These are phyloP conservation scores for Pythium insidiosum DNA, from an alignment of 352 stramenopile genomes.

Conservation along the genomic window DNA sequence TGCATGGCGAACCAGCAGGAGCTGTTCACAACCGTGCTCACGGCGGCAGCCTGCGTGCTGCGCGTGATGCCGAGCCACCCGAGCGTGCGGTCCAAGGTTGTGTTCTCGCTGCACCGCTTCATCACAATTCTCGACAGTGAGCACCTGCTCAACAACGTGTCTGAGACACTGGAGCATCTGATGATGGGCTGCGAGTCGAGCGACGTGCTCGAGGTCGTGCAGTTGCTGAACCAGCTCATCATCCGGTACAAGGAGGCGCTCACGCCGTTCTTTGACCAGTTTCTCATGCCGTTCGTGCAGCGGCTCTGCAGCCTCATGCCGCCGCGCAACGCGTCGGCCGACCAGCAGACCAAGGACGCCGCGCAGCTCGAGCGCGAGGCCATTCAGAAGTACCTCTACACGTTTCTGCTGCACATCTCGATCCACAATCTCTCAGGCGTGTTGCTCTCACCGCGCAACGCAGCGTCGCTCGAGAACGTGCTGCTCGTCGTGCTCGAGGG, in stretches of 20 bases:
- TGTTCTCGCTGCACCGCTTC: slow-evolving; percentile 75
- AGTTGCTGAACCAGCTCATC: slow-evolving; percentile 80
- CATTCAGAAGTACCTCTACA: slow-evolving; percentile 77
- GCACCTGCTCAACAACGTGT: slow-evolving; percentile 55
- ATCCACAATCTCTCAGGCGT: slow-evolving; percentile 62
- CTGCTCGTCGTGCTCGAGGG: slow-evolving; percentile 63
- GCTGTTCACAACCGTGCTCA: slow-evolving; percentile 68
- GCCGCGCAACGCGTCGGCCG: slow-evolving; percentile 27
- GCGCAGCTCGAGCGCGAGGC: slow-evolving; percentile 68
- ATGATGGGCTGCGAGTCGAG: slow-evolving; percentile 53
- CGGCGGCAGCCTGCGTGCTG: slow-evolving; percentile 46
- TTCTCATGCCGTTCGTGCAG: slow-evolving; percentile 58
- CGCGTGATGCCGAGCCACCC: slow-evolving; percentile 34
- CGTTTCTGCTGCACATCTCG: slow-evolving; percentile 68
- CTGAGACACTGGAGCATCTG: slow-evolving; percentile 43
- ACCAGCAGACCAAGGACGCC: slow-evolving; percentile 59
- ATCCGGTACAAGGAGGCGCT: slow-evolving; percentile 78
- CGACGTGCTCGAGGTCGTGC: slow-evolving; percentile 77
- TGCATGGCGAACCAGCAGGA: slow-evolving; percentile 72
- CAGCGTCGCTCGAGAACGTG: slow-evolving; percentile 51
- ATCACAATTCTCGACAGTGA: slow-evolving; percentile 65
- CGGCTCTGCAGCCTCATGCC: slow-evolving; percentile 67
- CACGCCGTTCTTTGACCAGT: slow-evolving; percentile 58
- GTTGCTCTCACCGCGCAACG: slow-evolving; percentile 60
- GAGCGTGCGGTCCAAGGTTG: slow-evolving; percentile 68